Evolutionary conservation across 2,329 filamentous ascomycete genomes (phyloP), one percentile per base, ranked within the genome.

Genomic region (Graphilbum sp.): DNA sequence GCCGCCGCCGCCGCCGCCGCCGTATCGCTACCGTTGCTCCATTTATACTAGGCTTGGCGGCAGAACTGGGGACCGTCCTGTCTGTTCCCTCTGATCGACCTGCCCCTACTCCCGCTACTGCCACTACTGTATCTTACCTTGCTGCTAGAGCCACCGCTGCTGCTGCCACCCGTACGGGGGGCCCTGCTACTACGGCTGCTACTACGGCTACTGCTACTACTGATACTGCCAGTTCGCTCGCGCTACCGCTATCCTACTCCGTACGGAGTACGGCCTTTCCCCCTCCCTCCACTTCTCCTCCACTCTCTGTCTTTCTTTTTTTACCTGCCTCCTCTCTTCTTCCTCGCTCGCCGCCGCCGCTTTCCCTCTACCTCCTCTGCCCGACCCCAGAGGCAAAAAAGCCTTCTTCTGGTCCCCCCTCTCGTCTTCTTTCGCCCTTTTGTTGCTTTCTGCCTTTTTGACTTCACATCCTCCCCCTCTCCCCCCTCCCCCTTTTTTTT

Each of bases 21-120:
- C n/a, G n/a, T n/a, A n/a, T n/a, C n/a, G n/a, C n/a, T n/a, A n/a
- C n/a, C n/a, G n/a, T n/a, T n/a, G n/a, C n/a, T n/a, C 31, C 19
- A 37, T 43, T 40, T 33, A 35, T 30, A 37, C 37, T 41, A 37
- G 37, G 37, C 39, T 41, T 39, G 41, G 39, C 41, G 42, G 43
- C 43, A 45, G 44, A 39, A 41, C 39, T 38, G 45, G 40, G 44
- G 37, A 42, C 42, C 36, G 37, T 41, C 35, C 42, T 35, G 39
- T 43, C 40, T 44, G 36, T 40, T 44, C 37, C 19, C 44, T 44
- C 41, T 46, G 43, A 45, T 46, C 43, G 43, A 42, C 41, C 40
- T 42, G 30, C 33, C 32, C 45, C 40, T 42, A 16, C 36, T 24
- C 27, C 10, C 27, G 27, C 27, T 29, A n/a, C 11, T 29, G 27